Evolutionary conservation across 73 alveolate genomes (phyloP), one percentile per base, ranked within the genome.

Genomic region (Paramecium primaurelia): DNA sequence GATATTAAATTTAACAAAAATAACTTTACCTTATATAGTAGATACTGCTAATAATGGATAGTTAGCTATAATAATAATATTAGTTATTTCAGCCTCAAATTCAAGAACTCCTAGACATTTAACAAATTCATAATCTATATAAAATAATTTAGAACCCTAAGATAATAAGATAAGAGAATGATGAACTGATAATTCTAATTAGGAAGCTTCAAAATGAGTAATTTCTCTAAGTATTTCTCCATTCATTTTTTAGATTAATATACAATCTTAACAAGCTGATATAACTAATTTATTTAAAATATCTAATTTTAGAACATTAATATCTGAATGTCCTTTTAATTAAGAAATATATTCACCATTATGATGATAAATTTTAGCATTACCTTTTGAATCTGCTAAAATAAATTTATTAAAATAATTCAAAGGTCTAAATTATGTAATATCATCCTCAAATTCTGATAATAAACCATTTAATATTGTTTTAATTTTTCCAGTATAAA

Each of bases 61-160:
- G 18, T 80, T 80, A 26, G 91, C 91, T 20, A 80, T 80, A 4
- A 80, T 40, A 12, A 42, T 45, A 5, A 80, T 40, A 14, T 34
- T 44, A 1, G 91, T 45, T 2, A 80, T 80, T 7, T 80, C 91
- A 5, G 71, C 38, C 20, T 89, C 91, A n/a, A 71, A 71, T 89
- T 89, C 94, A 16, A 89, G 36, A 20, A 77, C 49, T 8, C 64
- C 54, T 4, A 89, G 22, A 16, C 71, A 37, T 89, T 71, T 89
- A 47, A 68, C 94, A 20, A 89, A 89, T 71, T 89, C 94, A 89
- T 89, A 89, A 71, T 89, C 94, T 20, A 89, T 58, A 28, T 58
- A 51, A 11, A 47, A 71, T 16, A 89, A 26, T 59, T 12, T 26
- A 47, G 49, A 59, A 1, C 71, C 54, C 14, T 69, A 59, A 3